A percentile compares a stretch with the other conserved stretches of the same genome.
These are phyloP conservation scores for Sequoiadendron giganteum DNA, from an alignment of 75 land plant genomes.

Conservation along the genomic window DNA sequence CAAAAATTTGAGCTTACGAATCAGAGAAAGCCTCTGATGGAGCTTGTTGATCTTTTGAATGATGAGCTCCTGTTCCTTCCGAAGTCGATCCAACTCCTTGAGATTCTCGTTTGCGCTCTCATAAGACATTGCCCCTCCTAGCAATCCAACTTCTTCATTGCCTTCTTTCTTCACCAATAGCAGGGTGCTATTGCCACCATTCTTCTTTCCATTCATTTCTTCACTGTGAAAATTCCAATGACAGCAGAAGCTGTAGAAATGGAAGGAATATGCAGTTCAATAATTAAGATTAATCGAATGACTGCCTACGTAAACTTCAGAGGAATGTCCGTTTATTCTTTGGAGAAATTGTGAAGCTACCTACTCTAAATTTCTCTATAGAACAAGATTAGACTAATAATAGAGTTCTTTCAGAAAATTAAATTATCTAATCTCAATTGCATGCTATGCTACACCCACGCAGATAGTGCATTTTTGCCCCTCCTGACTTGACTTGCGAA, in stretches of 20 bases:
- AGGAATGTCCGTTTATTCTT: too few relatives aligned
- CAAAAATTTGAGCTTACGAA: background rate
- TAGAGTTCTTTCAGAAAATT: too few relatives aligned
- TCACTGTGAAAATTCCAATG: background rate
- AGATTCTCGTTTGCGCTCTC: slow-evolving; percentile 40
- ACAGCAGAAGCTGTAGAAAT: background rate
- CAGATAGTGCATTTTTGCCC: too few relatives aligned
- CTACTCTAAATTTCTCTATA: too few relatives aligned
- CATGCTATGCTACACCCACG: too few relatives aligned
- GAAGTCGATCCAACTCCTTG: slow-evolving; percentile 75
- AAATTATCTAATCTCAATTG: too few relatives aligned
- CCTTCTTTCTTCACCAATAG: background rate
- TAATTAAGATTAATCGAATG: background rate
- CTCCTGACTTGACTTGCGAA: too few relatives aligned
- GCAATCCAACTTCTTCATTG: background rate
- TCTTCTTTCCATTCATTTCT: background rate
- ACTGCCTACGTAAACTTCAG: too few relatives aligned
- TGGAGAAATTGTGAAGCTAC: too few relatives aligned
- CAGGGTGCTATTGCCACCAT: background rate
- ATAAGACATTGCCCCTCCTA: slow-evolving; percentile 13
- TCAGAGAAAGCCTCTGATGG: slow-evolving; percentile 41
- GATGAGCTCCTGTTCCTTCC: slow-evolving; percentile 65
- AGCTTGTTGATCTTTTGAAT: slow-evolving; percentile 74
- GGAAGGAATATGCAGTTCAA: background rate
- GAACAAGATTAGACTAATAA: too few relatives aligned